Base-by-base conservation (phyloP, 257 asterid species). In the Solanum ahanhuiri region DNA sequence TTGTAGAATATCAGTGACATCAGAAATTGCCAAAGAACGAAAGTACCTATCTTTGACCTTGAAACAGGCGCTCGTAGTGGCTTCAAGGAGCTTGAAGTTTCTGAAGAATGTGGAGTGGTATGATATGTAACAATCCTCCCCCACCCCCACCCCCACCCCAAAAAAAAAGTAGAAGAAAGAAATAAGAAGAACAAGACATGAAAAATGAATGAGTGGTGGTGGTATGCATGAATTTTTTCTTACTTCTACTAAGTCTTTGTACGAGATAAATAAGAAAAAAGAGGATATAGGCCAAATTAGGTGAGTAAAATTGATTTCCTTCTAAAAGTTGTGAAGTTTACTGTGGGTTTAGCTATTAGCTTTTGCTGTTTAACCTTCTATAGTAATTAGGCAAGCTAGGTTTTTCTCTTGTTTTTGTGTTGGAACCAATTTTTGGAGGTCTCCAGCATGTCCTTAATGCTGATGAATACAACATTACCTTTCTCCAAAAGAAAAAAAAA, bases 61-160 rank as follows among this genome's bases (percentile, higher is more conserved):
- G 99, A 95, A 92, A 94, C 91, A 85, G 98, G 97, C 81, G 92
- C 93, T 76, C 95, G 99, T 81, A 94, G 96, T 92, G 98, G 98
- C 89, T 94, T 95, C 90, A 94, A 92, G 91, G 98, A 95, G 85
- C 93, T 95, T 82, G 94, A 95, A 94, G 95, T 97, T 87, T 93
- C 98, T 89, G 99, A 97, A 91, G 99, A 97, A 89, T 97, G 99
- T 90, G 99, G 98, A 28, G 99, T 97, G 96, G 99, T 97, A 93
- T 86, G 94, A 71, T 8, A 17, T 35, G n/a, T 7, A 66, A 4
- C 20, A 3, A 6, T 0, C n/a, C 33, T 28, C 30, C 30, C 30
- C 30, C 30, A 28, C 33, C 12, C 54, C 34, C 33, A 6, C 54
- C 34, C 12, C 34, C 7, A 0, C 8, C 4, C 4, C 33, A 0